Evolutionary conservation across 495 filamentous ascomycete genomes (phyloP).

Genomic region (Pseudotulostoma volvatum): DNA sequence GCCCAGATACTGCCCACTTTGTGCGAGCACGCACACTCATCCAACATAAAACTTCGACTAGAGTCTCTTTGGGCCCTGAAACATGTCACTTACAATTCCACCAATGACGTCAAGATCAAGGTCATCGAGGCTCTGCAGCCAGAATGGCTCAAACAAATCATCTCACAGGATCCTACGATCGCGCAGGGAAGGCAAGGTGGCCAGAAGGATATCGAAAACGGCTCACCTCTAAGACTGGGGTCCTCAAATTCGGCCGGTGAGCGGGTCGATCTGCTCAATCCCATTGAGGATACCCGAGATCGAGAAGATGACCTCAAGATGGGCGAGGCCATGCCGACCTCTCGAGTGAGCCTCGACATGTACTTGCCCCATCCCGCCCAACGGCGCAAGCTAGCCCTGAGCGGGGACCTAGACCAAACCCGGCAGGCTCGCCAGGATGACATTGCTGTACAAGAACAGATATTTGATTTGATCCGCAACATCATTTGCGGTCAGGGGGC

Average conservation of each 20-base stretch:
- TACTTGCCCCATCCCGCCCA: slow-evolving; percentile 25
- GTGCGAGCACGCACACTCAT: slow-evolving; percentile 69
- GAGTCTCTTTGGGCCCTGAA: slow-evolving; percentile 89
- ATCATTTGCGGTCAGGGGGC: slow-evolving; percentile 55
- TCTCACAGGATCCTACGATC: slow-evolving; percentile 33
- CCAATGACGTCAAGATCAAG: slow-evolving; percentile 52
- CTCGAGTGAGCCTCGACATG: slow-evolving; percentile 26
- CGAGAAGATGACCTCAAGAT: slow-evolving; percentile 53
- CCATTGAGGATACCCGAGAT: slow-evolving; percentile 32
- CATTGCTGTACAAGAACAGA: slow-evolving; percentile 76
- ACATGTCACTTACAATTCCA: slow-evolving; percentile 55
- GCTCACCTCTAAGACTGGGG: slow-evolving; percentile 31
- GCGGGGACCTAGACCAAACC: slow-evolving; percentile 30
- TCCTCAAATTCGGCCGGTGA: slow-evolving; percentile 48
- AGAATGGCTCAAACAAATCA: slow-evolving; percentile 63
- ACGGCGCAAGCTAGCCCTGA: slow-evolving; percentile 30
- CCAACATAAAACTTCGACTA: slow-evolving; percentile 52
- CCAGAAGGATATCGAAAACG: slow-evolving; percentile 24
- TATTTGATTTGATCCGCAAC: slow-evolving; percentile 74
- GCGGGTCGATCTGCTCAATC: slow-evolving; percentile 49
- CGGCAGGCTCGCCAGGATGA: slow-evolving; percentile 55
- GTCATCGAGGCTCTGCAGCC: slow-evolving; percentile 62
- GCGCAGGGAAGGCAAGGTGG: slow-evolving; percentile 18
- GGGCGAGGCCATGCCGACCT: slow-evolving; percentile 31
- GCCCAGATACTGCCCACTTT: slow-evolving; percentile 61